phyloP scores from a whole-genome alignment of 495 filamentous ascomycete species.

The Haplographium delicatum region DNA sequence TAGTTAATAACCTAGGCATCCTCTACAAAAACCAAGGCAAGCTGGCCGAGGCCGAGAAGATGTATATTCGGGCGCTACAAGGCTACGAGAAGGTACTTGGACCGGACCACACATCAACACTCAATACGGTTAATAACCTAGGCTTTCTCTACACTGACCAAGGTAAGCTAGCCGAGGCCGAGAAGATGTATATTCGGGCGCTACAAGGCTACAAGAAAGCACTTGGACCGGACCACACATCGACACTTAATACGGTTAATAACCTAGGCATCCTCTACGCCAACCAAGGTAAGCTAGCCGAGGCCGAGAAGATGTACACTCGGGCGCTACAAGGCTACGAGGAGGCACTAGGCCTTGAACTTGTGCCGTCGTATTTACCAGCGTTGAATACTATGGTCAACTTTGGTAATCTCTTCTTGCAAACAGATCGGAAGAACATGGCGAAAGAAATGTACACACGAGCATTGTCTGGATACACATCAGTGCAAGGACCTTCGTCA shows the following conservation, averaged over 20 bases:
- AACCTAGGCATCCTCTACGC: constrained; percentile 14
- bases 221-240: constrained; percentile 31
- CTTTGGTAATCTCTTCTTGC: constrained; percentile 25
- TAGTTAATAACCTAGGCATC: no score
- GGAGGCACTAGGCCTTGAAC: constrained; percentile 2
- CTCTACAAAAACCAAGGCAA: no score
- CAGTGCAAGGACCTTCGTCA: constrained; percentile 25
- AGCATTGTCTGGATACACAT: constrained; percentile 25
- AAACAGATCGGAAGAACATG: constrained; percentile 21
- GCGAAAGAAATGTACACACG: constrained; percentile 24
- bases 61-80: constrained; percentile 27
- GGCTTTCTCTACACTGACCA: no score
- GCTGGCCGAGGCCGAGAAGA: constrained; percentile 18
- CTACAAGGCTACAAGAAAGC: constrained; percentile 32
- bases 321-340: constrained; percentile 28
- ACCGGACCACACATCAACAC: constrained; percentile 25
- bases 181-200: constrained; percentile 26
- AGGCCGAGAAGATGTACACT: constrained; percentile 28
- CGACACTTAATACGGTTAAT: constrained; percentile 29
- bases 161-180: constrained; percentile 4
- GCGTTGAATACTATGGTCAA: constrained; percentile 22
- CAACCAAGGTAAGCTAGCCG: constrained; percentile 17
- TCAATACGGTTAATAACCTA: constrained; percentile 13
- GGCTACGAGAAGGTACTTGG: constrained; percentile 17
- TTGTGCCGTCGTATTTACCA: constrained; percentile 23